A percentile compares a stretch with the other conserved stretches of the same genome.
These are phyloP conservation scores for Russula olivacea DNA, from an alignment of 768 basidiomycete genomes.

Conservation along the genomic window DNA sequence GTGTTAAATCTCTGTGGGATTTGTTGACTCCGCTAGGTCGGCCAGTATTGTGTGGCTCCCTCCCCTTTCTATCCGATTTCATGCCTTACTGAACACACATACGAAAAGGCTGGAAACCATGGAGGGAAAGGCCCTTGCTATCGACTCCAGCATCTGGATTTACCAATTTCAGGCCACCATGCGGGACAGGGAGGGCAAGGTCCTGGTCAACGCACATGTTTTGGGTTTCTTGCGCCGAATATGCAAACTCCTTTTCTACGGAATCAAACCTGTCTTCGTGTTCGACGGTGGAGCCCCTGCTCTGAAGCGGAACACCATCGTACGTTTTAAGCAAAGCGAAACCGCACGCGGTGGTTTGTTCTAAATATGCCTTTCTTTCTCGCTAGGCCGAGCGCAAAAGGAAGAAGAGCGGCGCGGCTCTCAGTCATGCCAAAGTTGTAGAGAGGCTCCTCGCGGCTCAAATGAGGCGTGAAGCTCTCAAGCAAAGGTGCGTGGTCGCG, in stretches of 20 bases:
- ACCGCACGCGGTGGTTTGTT: neutral
- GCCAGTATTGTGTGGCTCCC: conserved; percentile 65
- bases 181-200: conserved; percentile 94
- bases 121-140: conserved; percentile 93
- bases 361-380: conserved; percentile 1
- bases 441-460: conserved; percentile 92
- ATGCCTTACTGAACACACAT: neutral
- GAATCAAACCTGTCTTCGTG: conserved; percentile 97
- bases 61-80: neutral
- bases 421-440: conserved; percentile 80
- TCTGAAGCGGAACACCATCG: conserved; percentile 85
- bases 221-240: conserved; percentile 87
- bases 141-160: conserved; percentile 99
- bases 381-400: conserved; percentile 75
- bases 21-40: conserved; percentile 89
- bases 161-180: conserved; percentile 99
- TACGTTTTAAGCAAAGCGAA: conserved; percentile 34
- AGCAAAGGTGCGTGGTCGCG: conserved; percentile 38
- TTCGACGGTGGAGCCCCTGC: conserved; percentile 96
- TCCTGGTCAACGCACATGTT: conserved; percentile 88
- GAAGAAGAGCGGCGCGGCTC: conserved; percentile 87
- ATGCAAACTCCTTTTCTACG: conserved; percentile 91
- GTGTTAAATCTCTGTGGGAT: conserved; percentile 95
- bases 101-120: conserved; percentile 70
- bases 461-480: conserved; percentile 82